These are phyloP conservation scores for Exophiala mesophila DNA, from an alignment of 2,329 filamentous ascomycete genomes.

Conservation along the genomic window DNA sequence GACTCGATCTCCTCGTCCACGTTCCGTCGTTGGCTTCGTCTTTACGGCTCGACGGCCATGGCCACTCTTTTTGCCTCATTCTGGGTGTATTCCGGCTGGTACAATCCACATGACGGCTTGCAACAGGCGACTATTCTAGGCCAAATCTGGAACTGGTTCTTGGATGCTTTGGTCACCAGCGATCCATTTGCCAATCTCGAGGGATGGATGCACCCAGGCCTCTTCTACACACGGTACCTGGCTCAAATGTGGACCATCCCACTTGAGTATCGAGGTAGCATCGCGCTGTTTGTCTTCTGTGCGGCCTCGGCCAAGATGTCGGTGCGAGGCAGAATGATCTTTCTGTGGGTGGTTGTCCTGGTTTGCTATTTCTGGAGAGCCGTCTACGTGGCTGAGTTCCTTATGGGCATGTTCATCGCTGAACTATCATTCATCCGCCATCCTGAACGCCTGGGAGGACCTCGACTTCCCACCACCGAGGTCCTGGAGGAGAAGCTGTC, in stretches of 20 bases:
- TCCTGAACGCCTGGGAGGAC: slow-evolving; percentile 29
- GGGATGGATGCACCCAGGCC: slow-evolving; percentile 30
- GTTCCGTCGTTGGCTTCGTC: slow-evolving; percentile 41
- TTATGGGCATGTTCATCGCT: slow-evolving; percentile 39
- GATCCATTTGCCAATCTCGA: slow-evolving; percentile 31
- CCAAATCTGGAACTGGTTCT: slow-evolving; percentile 17
- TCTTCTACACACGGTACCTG: slow-evolving; percentile 33
- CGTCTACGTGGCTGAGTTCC: slow-evolving; percentile 33
- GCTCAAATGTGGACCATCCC: slow-evolving; percentile 46
- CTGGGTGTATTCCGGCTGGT: slow-evolving; percentile 37
- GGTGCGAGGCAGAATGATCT: slow-evolving; percentile 1
- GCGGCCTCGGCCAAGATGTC: slow-evolving; percentile 7
- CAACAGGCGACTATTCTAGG: slow-evolving; percentile 8
- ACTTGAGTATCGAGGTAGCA: slow-evolving; percentile 42
- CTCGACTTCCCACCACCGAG: not conserved
- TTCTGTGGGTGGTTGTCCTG: slow-evolving; percentile 4
- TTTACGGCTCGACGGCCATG: slow-evolving; percentile 40
- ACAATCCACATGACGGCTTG: slow-evolving; percentile 31
- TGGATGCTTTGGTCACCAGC: slow-evolving; percentile 28
- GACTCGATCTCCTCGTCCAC: slow-evolving; percentile 37
- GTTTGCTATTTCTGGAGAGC: slow-evolving; percentile 5
- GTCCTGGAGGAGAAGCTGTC: not conserved
- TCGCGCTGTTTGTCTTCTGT: slow-evolving; percentile 36
- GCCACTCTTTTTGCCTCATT: slow-evolving; percentile 39
- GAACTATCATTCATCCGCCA: slow-evolving; percentile 36